These are phyloP conservation scores for Lactarius sanguifluus DNA, from an alignment of 768 basidiomycete species.

Conservation along the genomic window DNA sequence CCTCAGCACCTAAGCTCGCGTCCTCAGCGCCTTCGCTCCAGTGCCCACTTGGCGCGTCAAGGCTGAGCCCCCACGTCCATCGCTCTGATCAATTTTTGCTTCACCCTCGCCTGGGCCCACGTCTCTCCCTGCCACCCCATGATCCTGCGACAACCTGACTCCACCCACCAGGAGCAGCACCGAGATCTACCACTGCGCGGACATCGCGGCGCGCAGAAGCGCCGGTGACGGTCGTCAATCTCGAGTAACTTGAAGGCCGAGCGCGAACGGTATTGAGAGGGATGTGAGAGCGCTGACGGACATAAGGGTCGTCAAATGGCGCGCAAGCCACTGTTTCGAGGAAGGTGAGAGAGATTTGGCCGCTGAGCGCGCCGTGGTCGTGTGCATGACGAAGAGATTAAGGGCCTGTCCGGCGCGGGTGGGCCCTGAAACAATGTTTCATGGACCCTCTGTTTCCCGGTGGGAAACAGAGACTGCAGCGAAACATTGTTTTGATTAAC, in stretches of 20 bases:
- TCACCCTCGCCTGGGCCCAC: conserved; percentile 15
- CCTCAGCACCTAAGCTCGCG: conserved; percentile 24
- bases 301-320: conserved; percentile 73
- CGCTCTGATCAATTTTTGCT: background rate
- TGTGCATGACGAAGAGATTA: conserved; percentile 10
- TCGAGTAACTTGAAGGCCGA: conserved; percentile 92
- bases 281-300: conserved; percentile 52
- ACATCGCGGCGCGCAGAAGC: conserved; percentile 57
- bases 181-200: conserved; percentile 75
- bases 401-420: too few species aligned
- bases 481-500: too few species aligned
- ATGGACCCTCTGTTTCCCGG: too few species aligned
- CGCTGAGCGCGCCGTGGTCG: conserved; percentile 12
- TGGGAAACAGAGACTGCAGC: too few species aligned
- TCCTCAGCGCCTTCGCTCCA: conserved; percentile 10
- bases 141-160: conserved; percentile 73
- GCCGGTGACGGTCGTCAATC: conserved; percentile 56
- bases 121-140: conserved; percentile 49
- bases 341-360: conserved; percentile 36
- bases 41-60: conserved; percentile 3
- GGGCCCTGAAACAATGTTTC: too few species aligned
- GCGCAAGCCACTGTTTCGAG: conserved; percentile 61
- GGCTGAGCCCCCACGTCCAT: conserved; percentile 20
- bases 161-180: conserved; percentile 94
- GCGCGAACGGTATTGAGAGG: conserved; percentile 68